Evolutionary conservation across 1,284 basidiomycete genomes (phyloP), one percentile per base, ranked within the genome.

Genomic region (Ceratobasidium papillatum): DNA sequence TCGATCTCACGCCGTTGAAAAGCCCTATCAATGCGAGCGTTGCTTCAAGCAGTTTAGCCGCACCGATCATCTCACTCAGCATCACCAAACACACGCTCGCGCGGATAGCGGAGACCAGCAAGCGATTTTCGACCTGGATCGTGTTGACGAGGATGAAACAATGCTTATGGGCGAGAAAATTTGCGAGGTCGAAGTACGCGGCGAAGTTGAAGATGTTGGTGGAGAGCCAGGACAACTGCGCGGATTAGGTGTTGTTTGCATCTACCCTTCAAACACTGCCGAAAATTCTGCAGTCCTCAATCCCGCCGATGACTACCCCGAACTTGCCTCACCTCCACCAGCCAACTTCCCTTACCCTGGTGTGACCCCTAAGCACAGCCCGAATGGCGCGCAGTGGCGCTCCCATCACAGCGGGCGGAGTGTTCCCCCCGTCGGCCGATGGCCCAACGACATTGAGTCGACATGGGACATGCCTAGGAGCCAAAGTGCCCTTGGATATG

Each of bases 1-100:
- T 43, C 87, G 94, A 71, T 95, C 94, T n/a, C 95, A 96, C 80
- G 95, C 94, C 3, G 87, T 93, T 86, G 94, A 96, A 82, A 85
- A 91, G 58, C 94, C 95, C 0, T 95, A 89, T 82, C 84, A 85
- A 71, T 95, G 95, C 81, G 83, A 86, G 71, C 84, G 85, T 47
- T 96, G 93, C 81, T 84, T 86, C 79, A 94, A 94, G 84, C 86
- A 88, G 66, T 96, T 96, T 82, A 93, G 92, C 78, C 86, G 94
- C 78, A 90, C 90, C 80, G 94, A 96, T 81, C 95, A 95, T 80
- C 86, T 96, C 58, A 89, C 87, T 34, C 93, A 95, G 81, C 94
- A 96, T 80, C 79, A 90, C 74, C 88, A 93, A 75, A 94, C 92
- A 49, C 94, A 96, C 82, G 85, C 84, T 76, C 85, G 88, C 68